These are phyloP conservation scores for Selenicereus undatus DNA, from an alignment of 148 eudicot species.

Conservation along the genomic window DNA sequence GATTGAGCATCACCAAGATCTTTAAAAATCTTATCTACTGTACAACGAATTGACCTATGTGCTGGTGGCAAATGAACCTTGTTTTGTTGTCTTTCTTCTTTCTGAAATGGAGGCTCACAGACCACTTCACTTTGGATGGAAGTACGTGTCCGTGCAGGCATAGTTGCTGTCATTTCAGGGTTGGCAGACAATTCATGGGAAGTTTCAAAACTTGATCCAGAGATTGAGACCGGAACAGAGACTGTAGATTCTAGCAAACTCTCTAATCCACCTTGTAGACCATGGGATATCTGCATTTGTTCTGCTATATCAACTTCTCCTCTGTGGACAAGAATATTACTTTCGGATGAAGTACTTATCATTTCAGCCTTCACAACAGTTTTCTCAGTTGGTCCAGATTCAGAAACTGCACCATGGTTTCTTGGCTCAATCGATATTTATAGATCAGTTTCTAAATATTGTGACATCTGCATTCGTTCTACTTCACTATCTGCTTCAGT, in stretches of 20 bases:
- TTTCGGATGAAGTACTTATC: background rate
- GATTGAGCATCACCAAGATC: background rate
- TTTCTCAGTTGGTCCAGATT: conserved; percentile 8
- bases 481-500: too few relatives aligned
- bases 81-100: background rate
- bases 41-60: background rate
- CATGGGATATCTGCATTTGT: background rate
- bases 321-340: background rate
- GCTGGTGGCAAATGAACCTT: conserved; percentile 5
- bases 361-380: conserved; percentile 5
- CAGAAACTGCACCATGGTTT: background rate
- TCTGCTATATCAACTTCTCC: background rate
- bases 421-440: background rate
- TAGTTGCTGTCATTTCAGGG: background rate
- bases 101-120: background rate
- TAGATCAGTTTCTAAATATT: conserved; percentile 8
- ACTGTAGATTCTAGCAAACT: background rate
- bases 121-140: background rate
- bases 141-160: background rate
- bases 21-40: conserved; percentile 12
- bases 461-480: background rate
- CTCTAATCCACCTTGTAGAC: background rate
- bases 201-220: background rate
- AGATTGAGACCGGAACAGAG: too few relatives aligned
- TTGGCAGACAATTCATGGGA: background rate